Percentiles rank a stretch among this genome's conserved stretches.
phyloP scores from a whole-genome alignment of 306 rosid species.

The Sicyos baderoa region DNA sequence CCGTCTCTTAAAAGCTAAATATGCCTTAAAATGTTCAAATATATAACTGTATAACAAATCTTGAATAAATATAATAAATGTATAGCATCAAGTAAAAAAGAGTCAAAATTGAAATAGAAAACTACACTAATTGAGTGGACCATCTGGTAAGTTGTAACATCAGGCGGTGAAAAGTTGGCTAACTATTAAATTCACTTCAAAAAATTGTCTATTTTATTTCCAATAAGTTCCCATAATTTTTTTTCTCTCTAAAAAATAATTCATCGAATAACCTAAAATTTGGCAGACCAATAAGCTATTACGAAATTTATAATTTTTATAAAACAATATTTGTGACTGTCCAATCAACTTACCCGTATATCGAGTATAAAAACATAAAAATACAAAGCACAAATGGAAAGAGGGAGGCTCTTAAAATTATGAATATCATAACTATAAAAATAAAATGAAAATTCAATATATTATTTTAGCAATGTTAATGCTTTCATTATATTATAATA shows the following conservation, averaged over 20 bases:
- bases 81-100: neutral
- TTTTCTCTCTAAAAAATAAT: neutral
- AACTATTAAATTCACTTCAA: slow-evolving; percentile 6
- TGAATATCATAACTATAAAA: neutral
- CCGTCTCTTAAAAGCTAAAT: too few relatives aligned
- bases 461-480: too few relatives aligned
- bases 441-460: too few relatives aligned
- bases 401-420: neutral
- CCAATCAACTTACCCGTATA: too few relatives aligned
- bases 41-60: neutral
- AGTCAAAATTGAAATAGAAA: neutral
- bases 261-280: neutral
- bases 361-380: too few relatives aligned
- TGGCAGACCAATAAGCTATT: neutral
- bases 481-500: too few relatives aligned
- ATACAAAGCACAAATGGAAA: too few relatives aligned
- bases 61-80: neutral
- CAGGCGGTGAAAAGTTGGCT: neutral
- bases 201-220: neutral
- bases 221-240: neutral
- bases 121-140: neutral
- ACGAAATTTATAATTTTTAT: too few relatives aligned
- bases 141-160: neutral
- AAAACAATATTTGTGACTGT: too few relatives aligned
- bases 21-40: neutral